Conservation (phyloP, 2,329 filamentous ascomycete species). For the Dactylonectria macrodidyma region DNA sequence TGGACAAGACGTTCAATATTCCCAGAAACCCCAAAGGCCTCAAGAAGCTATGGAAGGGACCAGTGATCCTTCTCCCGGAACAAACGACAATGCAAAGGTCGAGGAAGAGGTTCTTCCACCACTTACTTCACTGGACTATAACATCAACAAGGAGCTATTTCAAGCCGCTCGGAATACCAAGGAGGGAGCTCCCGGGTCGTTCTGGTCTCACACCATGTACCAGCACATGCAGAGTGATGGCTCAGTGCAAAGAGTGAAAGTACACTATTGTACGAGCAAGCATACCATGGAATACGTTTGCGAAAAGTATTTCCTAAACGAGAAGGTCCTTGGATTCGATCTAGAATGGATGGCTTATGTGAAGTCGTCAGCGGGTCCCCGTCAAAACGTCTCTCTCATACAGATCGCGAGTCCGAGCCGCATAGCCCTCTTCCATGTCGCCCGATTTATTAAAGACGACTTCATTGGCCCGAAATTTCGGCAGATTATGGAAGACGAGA, state of each 20-base stretch:
- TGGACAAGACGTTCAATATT: constrained; percentile 20
- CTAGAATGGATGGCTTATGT: constrained; percentile 83
- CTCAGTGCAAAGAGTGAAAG: constrained; percentile 68
- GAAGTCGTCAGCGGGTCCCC: constrained; percentile 62
- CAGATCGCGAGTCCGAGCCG: constrained; percentile 85
- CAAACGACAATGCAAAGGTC: constrained; percentile 5
- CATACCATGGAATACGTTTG: constrained; percentile 77
- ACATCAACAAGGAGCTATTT: constrained; percentile 50
- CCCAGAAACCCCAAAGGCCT: constrained; percentile 19
- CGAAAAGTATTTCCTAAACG: constrained; percentile 74
- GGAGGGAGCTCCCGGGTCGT: constrained; percentile 64
- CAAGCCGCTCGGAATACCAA: constrained; percentile 63
- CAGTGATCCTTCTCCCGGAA: constrained; percentile 24
- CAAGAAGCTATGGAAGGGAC: constrained; percentile 12
- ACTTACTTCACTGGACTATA: constrained; percentile 48
- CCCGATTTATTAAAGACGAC: constrained; percentile 70
- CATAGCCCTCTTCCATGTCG: constrained; percentile 87
- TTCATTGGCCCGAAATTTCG: constrained; percentile 81
- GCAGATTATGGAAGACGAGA: constrained; percentile 78
- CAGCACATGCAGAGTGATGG: constrained; percentile 62
- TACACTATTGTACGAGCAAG: constrained; percentile 83
- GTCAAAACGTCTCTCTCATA: constrained; percentile 83
- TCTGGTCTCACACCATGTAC: constrained; percentile 80
- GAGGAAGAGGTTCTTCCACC: constrained; percentile 39
- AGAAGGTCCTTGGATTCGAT: constrained; percentile 87